These are phyloP conservation scores for Sporothrix phasma DNA, from an alignment of 2,329 filamentous ascomycete genomes.

Conservation along the genomic window DNA sequence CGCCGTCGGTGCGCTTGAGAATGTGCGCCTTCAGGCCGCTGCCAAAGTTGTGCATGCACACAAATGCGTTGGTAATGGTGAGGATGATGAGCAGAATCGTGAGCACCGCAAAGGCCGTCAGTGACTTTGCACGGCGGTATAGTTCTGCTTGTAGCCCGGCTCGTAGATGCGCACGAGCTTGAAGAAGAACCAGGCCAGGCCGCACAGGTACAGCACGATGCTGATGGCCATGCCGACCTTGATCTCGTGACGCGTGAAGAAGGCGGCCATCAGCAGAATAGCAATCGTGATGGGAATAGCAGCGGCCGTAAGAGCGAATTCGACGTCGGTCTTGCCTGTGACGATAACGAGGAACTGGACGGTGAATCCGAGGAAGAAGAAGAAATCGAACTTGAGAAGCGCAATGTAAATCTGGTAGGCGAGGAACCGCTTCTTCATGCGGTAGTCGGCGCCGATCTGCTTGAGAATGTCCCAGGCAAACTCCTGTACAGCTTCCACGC, in stretches of 20 bases:
- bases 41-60: conserved; percentile 86
- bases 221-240: conserved; percentile 64
- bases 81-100: conserved; percentile 80
- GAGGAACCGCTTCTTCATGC: conserved; percentile 93
- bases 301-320: conserved; percentile 78
- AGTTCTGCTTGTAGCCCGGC: conserved; percentile 46
- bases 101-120: conserved; percentile 90
- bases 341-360: conserved; percentile 96
- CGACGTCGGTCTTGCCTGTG: conserved; percentile 54
- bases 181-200: conserved; percentile 91
- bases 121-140: conserved; percentile 68
- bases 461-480: conserved; percentile 99
- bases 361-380: conserved; percentile 98
- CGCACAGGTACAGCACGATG: conserved; percentile 80
- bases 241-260: conserved; percentile 76
- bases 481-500: conserved; percentile 97
- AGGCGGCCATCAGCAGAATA: conserved; percentile 77
- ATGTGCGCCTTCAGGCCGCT: conserved; percentile 84
- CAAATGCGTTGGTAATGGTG: conserved; percentile 76
- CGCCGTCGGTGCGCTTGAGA: conserved; percentile 38
- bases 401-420: conserved; percentile 99
- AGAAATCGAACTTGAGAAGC: conserved; percentile 97
- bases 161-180: conserved; percentile 96
- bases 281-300: conserved; percentile 86
- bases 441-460: conserved; percentile 92